phyloP scores from a whole-genome alignment of 176 grass and related monocot species.

The Echinochloa phyllopogon region DNA sequence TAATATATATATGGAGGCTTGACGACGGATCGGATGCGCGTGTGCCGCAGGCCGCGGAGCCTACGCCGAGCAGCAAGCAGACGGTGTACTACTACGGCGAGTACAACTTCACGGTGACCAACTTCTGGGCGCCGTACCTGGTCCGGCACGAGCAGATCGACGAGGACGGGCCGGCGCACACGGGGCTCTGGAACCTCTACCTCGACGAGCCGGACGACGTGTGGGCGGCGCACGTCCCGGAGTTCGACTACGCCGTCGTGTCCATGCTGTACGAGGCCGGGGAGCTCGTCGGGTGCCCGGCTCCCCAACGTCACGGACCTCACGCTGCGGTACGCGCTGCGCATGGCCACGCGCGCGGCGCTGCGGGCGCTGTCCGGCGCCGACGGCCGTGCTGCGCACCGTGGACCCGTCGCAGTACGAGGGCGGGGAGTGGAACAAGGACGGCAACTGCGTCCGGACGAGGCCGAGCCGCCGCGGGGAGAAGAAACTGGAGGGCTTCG shows the following conservation, averaged over 20 bases:
- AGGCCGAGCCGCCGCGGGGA: constrained; percentile 1
- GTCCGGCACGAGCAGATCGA: not conserved
- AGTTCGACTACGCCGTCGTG: constrained; percentile 48
- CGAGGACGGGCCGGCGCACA: too few relatives aligned
- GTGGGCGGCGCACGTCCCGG: constrained; percentile 38
- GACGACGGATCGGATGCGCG: too few relatives aligned
- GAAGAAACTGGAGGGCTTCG: constrained; percentile 33
- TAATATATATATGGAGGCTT: too few relatives aligned
- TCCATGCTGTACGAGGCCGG: constrained; percentile 41
- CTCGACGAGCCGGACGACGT: constrained; percentile 58
- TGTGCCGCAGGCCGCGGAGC: not conserved
- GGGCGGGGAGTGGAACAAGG: constrained; percentile 57
- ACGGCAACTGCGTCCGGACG: constrained; percentile 44
- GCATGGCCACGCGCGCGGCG: constrained; percentile 26
- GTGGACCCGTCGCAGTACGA: constrained; percentile 45
- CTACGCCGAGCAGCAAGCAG: not conserved
- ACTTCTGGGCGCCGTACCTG: constrained; percentile 71
- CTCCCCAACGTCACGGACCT: constrained; percentile 31
- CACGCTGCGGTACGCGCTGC: constrained; percentile 30
- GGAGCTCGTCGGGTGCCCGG: constrained; percentile 35
- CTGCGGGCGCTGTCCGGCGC: not conserved
- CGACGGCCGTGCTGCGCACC: not conserved
- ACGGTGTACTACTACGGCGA: constrained; percentile 20
- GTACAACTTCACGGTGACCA: constrained; percentile 52
- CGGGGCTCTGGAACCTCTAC: constrained; percentile 48